Percentiles rank a stretch among this genome's conserved stretches.
These are phyloP conservation scores for Cytospora leucostoma DNA, from an alignment of 2,329 filamentous ascomycete species.

Conservation along the genomic window DNA sequence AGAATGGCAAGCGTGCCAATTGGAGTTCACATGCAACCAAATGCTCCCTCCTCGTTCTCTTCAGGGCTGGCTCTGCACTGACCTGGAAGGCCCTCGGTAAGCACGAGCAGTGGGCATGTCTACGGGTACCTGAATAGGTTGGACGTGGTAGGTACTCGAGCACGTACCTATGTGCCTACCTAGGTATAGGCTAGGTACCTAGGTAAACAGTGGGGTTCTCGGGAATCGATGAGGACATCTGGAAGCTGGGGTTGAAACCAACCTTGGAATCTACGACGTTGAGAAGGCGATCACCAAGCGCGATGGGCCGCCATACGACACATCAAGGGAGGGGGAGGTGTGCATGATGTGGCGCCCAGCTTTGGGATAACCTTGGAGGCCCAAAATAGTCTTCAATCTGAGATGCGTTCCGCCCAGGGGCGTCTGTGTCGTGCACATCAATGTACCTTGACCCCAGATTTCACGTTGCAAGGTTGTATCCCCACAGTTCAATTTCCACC, in stretches of 20 bases:
- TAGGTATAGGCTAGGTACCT: too few relatives aligned
- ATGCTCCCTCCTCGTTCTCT: background rate
- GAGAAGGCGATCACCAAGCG: constrained; percentile 39
- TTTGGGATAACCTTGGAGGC: background rate
- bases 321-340: constrained; percentile 35
- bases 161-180: too few relatives aligned
- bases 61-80: constrained; percentile 37
- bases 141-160: too few relatives aligned
- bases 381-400: background rate
- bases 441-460: constrained; percentile 11
- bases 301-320: constrained; percentile 19
- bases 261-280: constrained; percentile 37
- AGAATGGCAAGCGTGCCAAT: background rate
- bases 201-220: constrained; percentile 39
- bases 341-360: constrained; percentile 36
- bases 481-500: constrained; percentile 1
- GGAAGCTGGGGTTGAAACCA: constrained; percentile 40
- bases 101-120: constrained; percentile 38
- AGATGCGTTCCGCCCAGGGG: background rate
- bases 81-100: constrained; percentile 38
- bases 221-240: constrained; percentile 32
- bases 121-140: constrained; percentile 39
- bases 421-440: background rate
- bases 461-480: constrained; percentile 2
- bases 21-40: background rate